Percentiles rank a stretch among this genome's conserved stretches.
phyloP scores from a whole-genome alignment of 1,284 basidiomycete genomes.

The Trichosporon sp. region DNA sequence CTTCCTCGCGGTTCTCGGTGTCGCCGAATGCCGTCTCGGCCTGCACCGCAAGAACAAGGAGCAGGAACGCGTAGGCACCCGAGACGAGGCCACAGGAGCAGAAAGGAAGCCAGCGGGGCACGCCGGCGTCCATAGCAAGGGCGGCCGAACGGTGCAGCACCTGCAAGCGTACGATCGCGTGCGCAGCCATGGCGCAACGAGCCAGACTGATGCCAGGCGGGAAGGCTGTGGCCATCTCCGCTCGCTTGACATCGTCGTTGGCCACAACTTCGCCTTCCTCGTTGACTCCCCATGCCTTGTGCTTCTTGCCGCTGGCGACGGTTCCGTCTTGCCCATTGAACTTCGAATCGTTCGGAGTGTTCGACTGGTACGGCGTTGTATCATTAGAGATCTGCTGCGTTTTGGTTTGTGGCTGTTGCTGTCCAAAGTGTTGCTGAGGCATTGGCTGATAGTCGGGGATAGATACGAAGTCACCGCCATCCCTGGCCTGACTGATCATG shows the following conservation, averaged over 20 bases:
- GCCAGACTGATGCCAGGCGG: conserved; percentile 56
- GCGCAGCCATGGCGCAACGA: conserved; percentile 55
- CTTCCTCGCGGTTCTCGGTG: conserved; percentile 38
- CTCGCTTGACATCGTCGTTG: conserved; percentile 23
- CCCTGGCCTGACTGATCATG: conserved; percentile 4
- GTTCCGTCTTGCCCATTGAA: neutral
- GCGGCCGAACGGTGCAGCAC: conserved; percentile 55
- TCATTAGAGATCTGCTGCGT: neutral
- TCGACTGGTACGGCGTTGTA: neutral
- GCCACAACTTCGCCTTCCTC: conserved; percentile 37
- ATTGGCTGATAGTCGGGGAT: neutral
- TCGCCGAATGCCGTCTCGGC: conserved; percentile 47
- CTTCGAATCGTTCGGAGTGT: neutral
- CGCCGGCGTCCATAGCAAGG: conserved; percentile 50
- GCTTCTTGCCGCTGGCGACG: conserved; percentile 27
- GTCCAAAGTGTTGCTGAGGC: neutral
- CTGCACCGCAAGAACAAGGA: conserved; percentile 56
- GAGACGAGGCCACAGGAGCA: conserved; percentile 57
- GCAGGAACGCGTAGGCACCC: conserved; percentile 55
- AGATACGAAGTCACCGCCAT: neutral
- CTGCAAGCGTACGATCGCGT: conserved; percentile 56
- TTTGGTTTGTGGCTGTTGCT: neutral
- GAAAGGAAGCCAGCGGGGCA: conserved; percentile 56
- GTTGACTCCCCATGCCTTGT: conserved; percentile 56
- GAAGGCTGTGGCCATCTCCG: conserved; percentile 39